A percentile compares a stretch with the other conserved stretches of the same genome.
Conservation (phyloP, 106 monocot species). For the Dendrobium huoshanense region DNA sequence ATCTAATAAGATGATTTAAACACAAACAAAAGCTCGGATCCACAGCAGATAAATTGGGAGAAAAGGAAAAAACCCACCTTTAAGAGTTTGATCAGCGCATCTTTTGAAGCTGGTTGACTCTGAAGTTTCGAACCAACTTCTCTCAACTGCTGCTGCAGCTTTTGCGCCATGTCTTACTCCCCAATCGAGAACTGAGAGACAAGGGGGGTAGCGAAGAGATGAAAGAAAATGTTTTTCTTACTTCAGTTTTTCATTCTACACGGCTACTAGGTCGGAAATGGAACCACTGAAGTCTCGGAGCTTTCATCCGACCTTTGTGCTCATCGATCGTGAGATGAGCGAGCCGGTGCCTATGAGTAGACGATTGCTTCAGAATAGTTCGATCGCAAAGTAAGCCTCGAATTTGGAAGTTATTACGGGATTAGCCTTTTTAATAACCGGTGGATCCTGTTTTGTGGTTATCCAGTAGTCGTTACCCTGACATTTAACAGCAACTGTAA, state of each 20-base stretch:
- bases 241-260: not conserved
- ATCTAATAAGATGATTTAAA: not conserved
- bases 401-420: too few relatives aligned
- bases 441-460: too few relatives aligned
- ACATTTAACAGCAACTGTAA: too few relatives aligned
- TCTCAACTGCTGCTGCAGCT: conserved; percentile 58
- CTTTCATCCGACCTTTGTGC: conserved; percentile 1
- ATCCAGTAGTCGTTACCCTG: too few relatives aligned
- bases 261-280: not conserved
- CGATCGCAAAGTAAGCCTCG: too few relatives aligned
- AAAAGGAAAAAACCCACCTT: conserved; percentile 36
- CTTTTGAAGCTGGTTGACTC: conserved; percentile 69
- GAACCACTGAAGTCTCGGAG: not conserved
- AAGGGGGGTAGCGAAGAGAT: not conserved
- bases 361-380: too few relatives aligned
- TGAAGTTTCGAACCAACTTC: conserved; percentile 79
- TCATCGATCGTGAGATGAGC: not conserved
- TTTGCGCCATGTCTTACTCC: conserved; percentile 21
- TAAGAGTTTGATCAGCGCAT: conserved; percentile 71
- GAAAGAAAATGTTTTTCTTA: not conserved
- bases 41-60: not conserved
- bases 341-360: not conserved
- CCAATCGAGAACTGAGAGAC: not conserved
- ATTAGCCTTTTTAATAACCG: too few relatives aligned
- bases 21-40: not conserved